Evolutionary conservation across 1,284 basidiomycete genomes (phyloP).

Genomic region (Papiliotrema nemorosa): DNA sequence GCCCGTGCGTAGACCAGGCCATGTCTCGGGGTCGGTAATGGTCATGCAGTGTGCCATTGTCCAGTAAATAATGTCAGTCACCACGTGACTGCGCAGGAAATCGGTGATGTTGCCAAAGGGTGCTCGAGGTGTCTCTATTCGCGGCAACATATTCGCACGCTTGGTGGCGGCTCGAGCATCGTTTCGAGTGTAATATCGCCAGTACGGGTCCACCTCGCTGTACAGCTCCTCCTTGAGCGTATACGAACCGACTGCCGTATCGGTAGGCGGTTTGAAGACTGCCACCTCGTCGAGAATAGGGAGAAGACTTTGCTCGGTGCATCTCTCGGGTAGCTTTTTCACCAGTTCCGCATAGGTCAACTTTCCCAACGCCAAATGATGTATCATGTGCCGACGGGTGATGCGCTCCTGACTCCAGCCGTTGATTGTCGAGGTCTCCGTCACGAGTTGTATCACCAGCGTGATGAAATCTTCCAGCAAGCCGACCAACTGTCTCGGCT

Average conservation of each 20-base stretch:
- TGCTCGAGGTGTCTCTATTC: slow-evolving; percentile 55
- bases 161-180: slow-evolving; percentile 86
- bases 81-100: slow-evolving; percentile 32
- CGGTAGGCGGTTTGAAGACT: slow-evolving; percentile 69
- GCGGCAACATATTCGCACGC: slow-evolving; percentile 51
- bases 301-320: slow-evolving; percentile 81
- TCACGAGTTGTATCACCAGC: slow-evolving; percentile 79
- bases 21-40: slow-evolving; percentile 27
- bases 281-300: slow-evolving; percentile 74
- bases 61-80: slow-evolving; percentile 35
- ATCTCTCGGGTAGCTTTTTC: slow-evolving; percentile 84
- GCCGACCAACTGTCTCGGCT: slow-evolving; percentile 56
- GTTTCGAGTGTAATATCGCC: slow-evolving; percentile 93
- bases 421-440: slow-evolving; percentile 74
- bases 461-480: slow-evolving; percentile 93
- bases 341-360: slow-evolving; percentile 89
- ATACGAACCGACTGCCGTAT: slow-evolving; percentile 76
- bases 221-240: slow-evolving; percentile 79
- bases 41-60: slow-evolving; percentile 35
- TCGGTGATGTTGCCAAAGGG: slow-evolving; percentile 36
- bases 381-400: slow-evolving; percentile 81
- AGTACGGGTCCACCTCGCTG: slow-evolving; percentile 91
- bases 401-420: slow-evolving; percentile 64
- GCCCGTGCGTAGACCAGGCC: slow-evolving; percentile 16
- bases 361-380: slow-evolving; percentile 82